Evolutionary conservation across 192 early-diverging fungal species (phyloP).

Genomic region (Paraglomus occultum): DNA sequence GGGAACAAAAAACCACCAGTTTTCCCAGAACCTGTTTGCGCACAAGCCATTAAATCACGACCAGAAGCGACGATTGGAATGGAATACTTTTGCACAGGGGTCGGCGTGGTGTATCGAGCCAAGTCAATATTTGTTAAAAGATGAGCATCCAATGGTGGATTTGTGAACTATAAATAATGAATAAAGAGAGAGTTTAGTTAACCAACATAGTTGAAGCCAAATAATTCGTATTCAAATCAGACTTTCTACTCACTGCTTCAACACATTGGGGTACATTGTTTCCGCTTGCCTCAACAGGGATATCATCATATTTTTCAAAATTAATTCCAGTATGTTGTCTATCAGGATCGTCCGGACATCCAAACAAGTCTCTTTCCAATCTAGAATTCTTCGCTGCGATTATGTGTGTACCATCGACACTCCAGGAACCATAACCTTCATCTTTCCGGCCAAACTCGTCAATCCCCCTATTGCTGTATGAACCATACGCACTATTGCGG

Average conservation of each 20-base stretch:
- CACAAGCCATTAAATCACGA: constrained; percentile 98
- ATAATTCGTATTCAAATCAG: background rate
- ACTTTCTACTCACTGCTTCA: constrained; percentile 28
- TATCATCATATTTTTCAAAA: constrained; percentile 99
- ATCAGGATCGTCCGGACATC: constrained; percentile 67
- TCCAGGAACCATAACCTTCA: constrained; percentile 58
- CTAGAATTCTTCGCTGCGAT: constrained; percentile 75
- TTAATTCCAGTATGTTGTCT: constrained; percentile 91
- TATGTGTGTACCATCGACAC: constrained; percentile 72
- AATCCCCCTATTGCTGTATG: constrained; percentile 24
- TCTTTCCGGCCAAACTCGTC: constrained; percentile 34
- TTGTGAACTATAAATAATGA: constrained; percentile 43
- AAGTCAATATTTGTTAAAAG: constrained; percentile 88
- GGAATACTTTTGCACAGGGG: constrained; percentile 95
- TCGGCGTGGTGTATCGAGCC: constrained; percentile 83
- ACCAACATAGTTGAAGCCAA: background rate
- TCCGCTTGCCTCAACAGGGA: constrained; percentile 90
- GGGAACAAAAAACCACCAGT: constrained; percentile 98
- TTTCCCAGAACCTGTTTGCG: constrained; percentile 95
- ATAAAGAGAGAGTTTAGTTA: background rate
- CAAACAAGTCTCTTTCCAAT: constrained; percentile 79
- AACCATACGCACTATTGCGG: constrained; percentile 40
- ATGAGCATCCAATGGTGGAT: constrained; percentile 75
- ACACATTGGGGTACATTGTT: constrained; percentile 66
- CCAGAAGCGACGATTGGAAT: constrained; percentile 75